Conservation (phyloP, 164 flowering plant genomes). For the Piper longum region DNA sequence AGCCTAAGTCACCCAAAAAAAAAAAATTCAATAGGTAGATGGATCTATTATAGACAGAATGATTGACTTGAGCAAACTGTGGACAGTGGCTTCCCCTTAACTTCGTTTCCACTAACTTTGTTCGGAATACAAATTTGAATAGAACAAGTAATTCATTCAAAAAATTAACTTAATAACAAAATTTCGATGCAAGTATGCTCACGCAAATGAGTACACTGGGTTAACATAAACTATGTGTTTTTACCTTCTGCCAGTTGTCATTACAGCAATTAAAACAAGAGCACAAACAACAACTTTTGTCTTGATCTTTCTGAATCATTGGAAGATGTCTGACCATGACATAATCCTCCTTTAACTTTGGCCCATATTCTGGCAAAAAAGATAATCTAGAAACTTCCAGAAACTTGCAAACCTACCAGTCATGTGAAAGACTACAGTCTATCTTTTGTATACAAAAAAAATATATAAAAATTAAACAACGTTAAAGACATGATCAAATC, state of each 20-base stretch:
- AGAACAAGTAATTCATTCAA: no score
- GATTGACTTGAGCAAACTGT: no score
- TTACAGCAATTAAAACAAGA: slow-evolving; percentile 66
- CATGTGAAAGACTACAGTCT: background rate
- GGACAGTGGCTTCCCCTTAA: no score
- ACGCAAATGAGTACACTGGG: no score
- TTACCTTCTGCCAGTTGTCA: slow-evolving; percentile 98
- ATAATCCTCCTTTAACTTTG: slow-evolving; percentile 90
- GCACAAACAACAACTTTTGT: slow-evolving; percentile 52
- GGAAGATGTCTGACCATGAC: slow-evolving; percentile 91
- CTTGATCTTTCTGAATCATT: slow-evolving; percentile 35
- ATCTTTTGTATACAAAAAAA: background rate
- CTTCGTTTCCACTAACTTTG: no score
- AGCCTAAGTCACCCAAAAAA: no score
- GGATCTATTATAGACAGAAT: no score
- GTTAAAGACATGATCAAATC: background rate
- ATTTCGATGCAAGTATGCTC: no score
- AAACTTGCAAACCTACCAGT: slow-evolving; percentile 83
- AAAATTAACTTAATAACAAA: no score
- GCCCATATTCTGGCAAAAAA: slow-evolving; percentile 90
- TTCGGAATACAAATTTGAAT: no score
- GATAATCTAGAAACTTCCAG: slow-evolving; percentile 92
- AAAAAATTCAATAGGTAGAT: no score
- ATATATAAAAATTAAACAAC: background rate
- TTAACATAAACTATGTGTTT: no score